Percentiles rank a stretch among this genome's conserved stretches.
Conservation (phyloP, 208 protist genomes). For the Strigomonas galati region DNA sequence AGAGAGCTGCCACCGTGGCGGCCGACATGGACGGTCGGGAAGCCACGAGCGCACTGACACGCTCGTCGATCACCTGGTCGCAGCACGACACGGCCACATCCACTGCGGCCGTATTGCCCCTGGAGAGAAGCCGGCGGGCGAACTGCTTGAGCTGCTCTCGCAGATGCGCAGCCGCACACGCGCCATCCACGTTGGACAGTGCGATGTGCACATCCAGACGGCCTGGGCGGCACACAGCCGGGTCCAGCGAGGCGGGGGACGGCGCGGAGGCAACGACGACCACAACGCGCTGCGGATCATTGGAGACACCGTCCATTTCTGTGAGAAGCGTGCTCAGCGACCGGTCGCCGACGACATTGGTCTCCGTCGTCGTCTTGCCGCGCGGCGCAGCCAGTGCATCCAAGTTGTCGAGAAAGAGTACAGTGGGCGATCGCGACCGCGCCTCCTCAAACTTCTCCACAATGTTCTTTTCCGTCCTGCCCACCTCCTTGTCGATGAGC, state of each 20-base stretch:
- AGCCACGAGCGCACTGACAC: conserved; percentile 5
- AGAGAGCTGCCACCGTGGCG: neutral
- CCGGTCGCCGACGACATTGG: conserved; percentile 71
- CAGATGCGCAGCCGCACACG: conserved; percentile 14
- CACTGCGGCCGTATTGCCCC: neutral
- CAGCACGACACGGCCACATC: neutral
- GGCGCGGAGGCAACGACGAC: conserved; percentile 84
- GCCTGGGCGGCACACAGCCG: conserved; percentile 80
- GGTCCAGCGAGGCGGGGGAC: conserved; percentile 54
- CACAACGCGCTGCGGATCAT: conserved; percentile 32
- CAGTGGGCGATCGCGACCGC: conserved; percentile 59
- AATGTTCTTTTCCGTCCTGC: conserved; percentile 86
- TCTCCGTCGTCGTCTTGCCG: conserved; percentile 36
- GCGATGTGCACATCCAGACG: conserved; percentile 82
- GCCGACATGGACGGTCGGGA: neutral
- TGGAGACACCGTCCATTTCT: conserved; percentile 88
- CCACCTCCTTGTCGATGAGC: conserved; percentile 87
- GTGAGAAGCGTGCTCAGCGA: conserved; percentile 89
- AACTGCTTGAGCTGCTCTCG: conserved; percentile 19
- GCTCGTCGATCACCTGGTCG: neutral
- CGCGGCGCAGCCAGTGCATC: conserved; percentile 86
- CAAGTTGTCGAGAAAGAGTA: conserved; percentile 91
- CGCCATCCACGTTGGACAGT: conserved; percentile 25
- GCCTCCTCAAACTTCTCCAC: conserved; percentile 72
- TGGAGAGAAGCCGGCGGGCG: neutral